phyloP scores from a whole-genome alignment of 192 early-diverging fungal species.

The Mycoemilia scoparia region DNA sequence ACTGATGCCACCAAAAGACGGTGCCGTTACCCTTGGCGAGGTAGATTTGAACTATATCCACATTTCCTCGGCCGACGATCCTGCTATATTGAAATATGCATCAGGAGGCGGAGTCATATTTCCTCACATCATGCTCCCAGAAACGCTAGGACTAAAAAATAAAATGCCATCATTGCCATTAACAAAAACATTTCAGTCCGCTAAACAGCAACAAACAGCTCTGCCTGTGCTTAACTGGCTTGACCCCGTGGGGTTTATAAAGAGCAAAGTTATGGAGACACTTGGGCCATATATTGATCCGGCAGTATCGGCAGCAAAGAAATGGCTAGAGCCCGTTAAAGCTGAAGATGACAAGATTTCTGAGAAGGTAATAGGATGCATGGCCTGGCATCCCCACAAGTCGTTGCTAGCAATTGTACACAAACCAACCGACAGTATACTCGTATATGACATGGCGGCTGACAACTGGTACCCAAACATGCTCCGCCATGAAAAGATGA shows the following conservation, averaged over 20 bases:
- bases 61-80: conserved; percentile 14
- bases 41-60: conserved; percentile 21
- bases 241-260: too few relatives aligned
- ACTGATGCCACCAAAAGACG: conserved; percentile 16
- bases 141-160: conserved; percentile 16
- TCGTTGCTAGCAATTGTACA: conserved; percentile 51
- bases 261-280: too few relatives aligned
- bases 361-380: too few relatives aligned
- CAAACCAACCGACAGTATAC: conserved; percentile 36
- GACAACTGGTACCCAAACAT: conserved; percentile 30
- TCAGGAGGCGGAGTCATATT: conserved; percentile 22
- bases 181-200: too few relatives aligned
- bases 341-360: too few relatives aligned
- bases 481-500: conserved; percentile 19
- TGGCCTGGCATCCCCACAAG: conserved; percentile 61
- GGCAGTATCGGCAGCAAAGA: too few relatives aligned
- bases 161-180: too few relatives aligned
- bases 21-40: conserved; percentile 23
- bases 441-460: conserved; percentile 44
- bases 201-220: too few relatives aligned
- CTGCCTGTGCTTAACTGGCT: too few relatives aligned
- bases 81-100: conserved; percentile 17
- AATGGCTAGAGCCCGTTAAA: too few relatives aligned
- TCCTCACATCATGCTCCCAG: conserved; percentile 31
- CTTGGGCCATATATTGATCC: too few relatives aligned